A percentile compares a stretch with the other conserved stretches of the same genome.
Evolutionary conservation across 345 rosid species (phyloP).

Genomic region (Excoecaria cochinchinensis): DNA sequence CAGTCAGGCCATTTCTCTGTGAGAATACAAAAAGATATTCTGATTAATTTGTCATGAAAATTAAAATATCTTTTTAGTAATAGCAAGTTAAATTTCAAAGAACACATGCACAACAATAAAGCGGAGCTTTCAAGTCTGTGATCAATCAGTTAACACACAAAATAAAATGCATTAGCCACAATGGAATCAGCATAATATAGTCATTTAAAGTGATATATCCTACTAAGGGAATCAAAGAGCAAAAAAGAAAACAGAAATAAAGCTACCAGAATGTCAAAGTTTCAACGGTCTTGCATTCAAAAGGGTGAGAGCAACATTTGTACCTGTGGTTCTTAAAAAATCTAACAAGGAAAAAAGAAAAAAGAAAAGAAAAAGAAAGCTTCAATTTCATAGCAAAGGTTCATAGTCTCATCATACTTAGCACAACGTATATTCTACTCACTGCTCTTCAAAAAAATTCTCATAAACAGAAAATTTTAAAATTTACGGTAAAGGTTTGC

Average conservation of each 20-base stretch:
- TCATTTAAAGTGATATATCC: background rate
- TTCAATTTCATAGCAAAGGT: background rate
- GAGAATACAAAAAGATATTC: constrained; percentile 7
- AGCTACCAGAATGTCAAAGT: background rate
- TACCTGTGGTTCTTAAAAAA: background rate
- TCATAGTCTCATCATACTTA: background rate
- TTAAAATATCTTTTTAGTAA: background rate
- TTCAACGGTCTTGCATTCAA: background rate
- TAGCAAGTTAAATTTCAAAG: background rate
- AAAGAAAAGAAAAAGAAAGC: no score
- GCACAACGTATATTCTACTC: no score
- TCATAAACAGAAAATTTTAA: background rate
- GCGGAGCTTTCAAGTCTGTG: no score
- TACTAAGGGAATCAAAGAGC: no score
- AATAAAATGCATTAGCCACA: background rate
- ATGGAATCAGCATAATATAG: background rate
- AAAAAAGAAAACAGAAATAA: background rate
- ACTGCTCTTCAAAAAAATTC: background rate
- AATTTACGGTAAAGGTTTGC: background rate
- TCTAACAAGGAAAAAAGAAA: background rate
- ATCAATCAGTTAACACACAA: background rate
- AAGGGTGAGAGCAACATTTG: background rate
- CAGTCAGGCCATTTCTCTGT: constrained; percentile 64
- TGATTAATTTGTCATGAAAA: background rate
- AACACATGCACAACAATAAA: background rate